Evolutionary conservation across 176 grass and related monocot genomes (phyloP).

Genomic region (Puya raimondii): DNA sequence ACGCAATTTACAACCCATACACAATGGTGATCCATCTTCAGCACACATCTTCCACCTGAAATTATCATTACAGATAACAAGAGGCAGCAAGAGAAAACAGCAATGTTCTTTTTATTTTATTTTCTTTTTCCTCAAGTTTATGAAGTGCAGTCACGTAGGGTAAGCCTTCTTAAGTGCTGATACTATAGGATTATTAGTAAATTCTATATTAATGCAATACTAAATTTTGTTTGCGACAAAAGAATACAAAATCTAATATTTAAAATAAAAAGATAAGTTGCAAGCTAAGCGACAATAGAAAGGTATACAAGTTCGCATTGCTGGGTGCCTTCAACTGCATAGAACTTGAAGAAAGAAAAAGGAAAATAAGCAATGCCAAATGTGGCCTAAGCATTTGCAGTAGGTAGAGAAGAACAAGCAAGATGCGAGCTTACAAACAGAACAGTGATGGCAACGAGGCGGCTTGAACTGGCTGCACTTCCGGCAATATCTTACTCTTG

Average conservation of each 20-base stretch:
- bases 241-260: no score
- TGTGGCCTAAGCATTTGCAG: background rate
- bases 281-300: no score
- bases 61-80: slow-evolving; percentile 14
- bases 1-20: slow-evolving; percentile 99
- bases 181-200: no score
- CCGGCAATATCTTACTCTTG: slow-evolving; percentile 69
- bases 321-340: no score
- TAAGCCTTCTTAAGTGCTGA: no score
- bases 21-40: slow-evolving; percentile 99
- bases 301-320: no score
- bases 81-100: background rate
- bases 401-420: background rate
- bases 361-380: background rate
- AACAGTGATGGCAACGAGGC: slow-evolving; percentile 95
- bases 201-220: no score
- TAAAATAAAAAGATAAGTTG: no score
- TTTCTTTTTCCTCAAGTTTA: no score
- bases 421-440: slow-evolving; percentile 66
- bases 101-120: no score
- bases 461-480: slow-evolving; percentile 94
- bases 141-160: no score
- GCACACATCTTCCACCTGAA: slow-evolving; percentile 81
- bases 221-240: no score
- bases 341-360: background rate